Evolutionary conservation across 2,329 filamentous ascomycete species (phyloP).

Genomic region (Paramyrothecium roridum): DNA sequence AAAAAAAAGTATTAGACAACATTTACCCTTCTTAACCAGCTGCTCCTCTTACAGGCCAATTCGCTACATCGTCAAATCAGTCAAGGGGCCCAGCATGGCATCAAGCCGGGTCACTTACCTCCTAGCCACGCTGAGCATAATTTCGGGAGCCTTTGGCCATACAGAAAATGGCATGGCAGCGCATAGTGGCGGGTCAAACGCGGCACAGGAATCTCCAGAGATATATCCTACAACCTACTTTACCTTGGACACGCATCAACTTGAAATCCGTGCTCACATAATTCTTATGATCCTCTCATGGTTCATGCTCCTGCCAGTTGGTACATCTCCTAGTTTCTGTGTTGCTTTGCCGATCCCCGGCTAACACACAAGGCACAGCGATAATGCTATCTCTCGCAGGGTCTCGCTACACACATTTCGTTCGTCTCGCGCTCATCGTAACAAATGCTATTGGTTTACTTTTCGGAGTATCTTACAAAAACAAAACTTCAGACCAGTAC

Average conservation of each 20-base stretch:
- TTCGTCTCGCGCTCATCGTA: not conserved
- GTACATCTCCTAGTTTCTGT: not conserved
- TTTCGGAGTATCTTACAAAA: not conserved
- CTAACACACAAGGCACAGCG: not conserved
- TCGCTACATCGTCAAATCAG: not conserved
- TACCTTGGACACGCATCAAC: not conserved
- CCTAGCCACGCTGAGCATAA: not conserved
- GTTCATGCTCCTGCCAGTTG: not conserved
- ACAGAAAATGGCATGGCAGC: not conserved
- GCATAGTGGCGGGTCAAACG: not conserved
- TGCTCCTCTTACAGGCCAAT: not conserved
- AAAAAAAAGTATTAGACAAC: not conserved
- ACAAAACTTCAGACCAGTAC: constrained; percentile 2
- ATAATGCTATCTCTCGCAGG: not conserved
- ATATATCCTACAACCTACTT: not conserved
- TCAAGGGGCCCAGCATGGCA: not conserved
- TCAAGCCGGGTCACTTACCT: not conserved
- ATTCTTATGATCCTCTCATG: not conserved
- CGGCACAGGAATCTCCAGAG: not conserved
- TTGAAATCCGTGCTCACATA: not conserved
- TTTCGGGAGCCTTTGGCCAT: not conserved
- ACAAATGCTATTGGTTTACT: not conserved
- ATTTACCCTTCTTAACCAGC: not conserved
- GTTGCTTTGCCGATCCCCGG: not conserved
- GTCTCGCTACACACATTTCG: not conserved